Evolutionary conservation across 345 rosid genomes (phyloP).

Genomic region (Isatis tinctoria): DNA sequence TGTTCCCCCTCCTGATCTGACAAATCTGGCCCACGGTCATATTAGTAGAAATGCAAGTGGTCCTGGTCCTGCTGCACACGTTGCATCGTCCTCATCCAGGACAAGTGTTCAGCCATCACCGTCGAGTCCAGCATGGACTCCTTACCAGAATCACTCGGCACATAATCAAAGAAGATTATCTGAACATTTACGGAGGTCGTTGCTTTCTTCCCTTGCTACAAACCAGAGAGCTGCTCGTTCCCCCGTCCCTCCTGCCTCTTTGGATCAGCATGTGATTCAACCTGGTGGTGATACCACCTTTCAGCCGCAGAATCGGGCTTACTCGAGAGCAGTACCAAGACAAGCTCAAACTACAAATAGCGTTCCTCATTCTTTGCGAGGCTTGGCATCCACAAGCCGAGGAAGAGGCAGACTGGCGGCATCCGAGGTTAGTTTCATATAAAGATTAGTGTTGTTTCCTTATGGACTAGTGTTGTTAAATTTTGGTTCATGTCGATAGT

Average conservation of each 20-base stretch:
- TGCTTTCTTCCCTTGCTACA: conserved; percentile 48
- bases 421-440: conserved; percentile 66
- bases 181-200: conserved; percentile 66
- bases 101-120: conserved; percentile 41
- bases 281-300: conserved; percentile 42
- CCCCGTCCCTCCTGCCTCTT: conserved; percentile 32
- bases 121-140: conserved; percentile 37
- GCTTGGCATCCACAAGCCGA: conserved; percentile 53
- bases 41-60: conserved; percentile 31
- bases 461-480: background rate
- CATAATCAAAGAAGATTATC: conserved; percentile 59
- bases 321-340: conserved; percentile 52
- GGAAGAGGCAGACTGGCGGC: conserved; percentile 66
- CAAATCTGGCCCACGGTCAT: conserved; percentile 38
- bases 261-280: conserved; percentile 43
- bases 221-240: conserved; percentile 45
- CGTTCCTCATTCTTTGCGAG: conserved; percentile 51
- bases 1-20: conserved; percentile 46
- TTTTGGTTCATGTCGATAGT: background rate
- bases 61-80: conserved; percentile 48
- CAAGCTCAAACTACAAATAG: conserved; percentile 55
- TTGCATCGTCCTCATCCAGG: conserved; percentile 44
- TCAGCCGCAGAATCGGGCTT: conserved; percentile 42
- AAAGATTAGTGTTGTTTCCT: background rate
- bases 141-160: conserved; percentile 34